Percentiles rank a stretch among this genome's conserved stretches.
Evolutionary conservation across 2,329 filamentous ascomycete species (phyloP).

Genomic region (Talaromyces sp.): DNA sequence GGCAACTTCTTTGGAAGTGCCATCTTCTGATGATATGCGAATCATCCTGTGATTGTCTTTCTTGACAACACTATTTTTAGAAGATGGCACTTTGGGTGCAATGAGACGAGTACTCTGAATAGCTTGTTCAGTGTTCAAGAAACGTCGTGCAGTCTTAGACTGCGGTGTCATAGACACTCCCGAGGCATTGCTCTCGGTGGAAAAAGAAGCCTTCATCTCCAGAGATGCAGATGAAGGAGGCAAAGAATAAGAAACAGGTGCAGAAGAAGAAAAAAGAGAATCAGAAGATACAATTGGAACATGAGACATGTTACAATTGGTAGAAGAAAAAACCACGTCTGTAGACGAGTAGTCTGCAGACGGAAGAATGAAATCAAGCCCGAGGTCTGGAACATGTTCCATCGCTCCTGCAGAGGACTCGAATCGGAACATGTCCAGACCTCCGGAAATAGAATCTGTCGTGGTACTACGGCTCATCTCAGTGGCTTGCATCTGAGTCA

Average conservation of each 20-base stretch:
- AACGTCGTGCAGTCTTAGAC: slow-evolving; percentile 47
- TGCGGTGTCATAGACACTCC: slow-evolving; percentile 41
- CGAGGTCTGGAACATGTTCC: slow-evolving; percentile 29
- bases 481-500: slow-evolving; percentile 28
- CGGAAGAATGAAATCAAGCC: slow-evolving; percentile 30
- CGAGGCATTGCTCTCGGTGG: slow-evolving; percentile 46
- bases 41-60: slow-evolving; percentile 46
- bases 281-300: slow-evolving; percentile 32
- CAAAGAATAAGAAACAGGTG: slow-evolving; percentile 28
- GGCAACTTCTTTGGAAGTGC: slow-evolving; percentile 54
- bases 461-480: slow-evolving; percentile 48
- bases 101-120: slow-evolving; percentile 44
- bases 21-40: slow-evolving; percentile 51
- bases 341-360: slow-evolving; percentile 22
- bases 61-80: slow-evolving; percentile 29
- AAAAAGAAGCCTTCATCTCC: slow-evolving; percentile 53
- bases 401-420: slow-evolving; percentile 37
- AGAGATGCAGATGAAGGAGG: slow-evolving; percentile 40
- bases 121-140: slow-evolving; percentile 42
- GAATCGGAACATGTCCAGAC: slow-evolving; percentile 45
- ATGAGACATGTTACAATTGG: slow-evolving; percentile 29
- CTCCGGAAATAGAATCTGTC: slow-evolving; percentile 44
- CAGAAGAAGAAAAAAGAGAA: slow-evolving; percentile 36
- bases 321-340: slow-evolving; percentile 28
- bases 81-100: slow-evolving; percentile 45